Conservation (phyloP, 306 rosid genomes). For the Trifolium repens region DNA sequence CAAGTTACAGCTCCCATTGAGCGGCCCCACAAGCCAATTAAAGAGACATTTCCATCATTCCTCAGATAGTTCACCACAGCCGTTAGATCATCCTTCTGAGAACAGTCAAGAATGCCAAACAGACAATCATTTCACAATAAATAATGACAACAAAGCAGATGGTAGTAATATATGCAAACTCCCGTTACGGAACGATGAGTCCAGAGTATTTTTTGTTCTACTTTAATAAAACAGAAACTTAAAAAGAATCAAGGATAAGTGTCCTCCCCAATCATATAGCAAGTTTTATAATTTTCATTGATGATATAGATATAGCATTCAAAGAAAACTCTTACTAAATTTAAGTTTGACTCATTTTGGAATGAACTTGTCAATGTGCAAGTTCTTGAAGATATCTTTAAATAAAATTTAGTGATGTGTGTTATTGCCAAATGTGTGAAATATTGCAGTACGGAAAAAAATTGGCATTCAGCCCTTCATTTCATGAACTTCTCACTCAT, state of each 20-base stretch:
- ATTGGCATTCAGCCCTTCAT: slow-evolving; percentile 14
- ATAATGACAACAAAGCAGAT: slow-evolving; percentile 29
- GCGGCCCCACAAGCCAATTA: slow-evolving; percentile 99
- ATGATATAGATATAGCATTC: background rate
- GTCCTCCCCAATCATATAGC: background rate
- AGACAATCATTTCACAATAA: slow-evolving; percentile 39
- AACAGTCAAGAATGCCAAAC: slow-evolving; percentile 40
- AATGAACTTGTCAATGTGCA: background rate
- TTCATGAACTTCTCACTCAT: slow-evolving; percentile 2
- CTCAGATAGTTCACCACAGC: slow-evolving; percentile 89
- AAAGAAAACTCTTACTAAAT: background rate
- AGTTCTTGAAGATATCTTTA: slow-evolving; percentile 32
- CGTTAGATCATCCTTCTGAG: slow-evolving; percentile 88
- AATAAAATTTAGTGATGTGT: slow-evolving; percentile 18
- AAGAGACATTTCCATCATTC: slow-evolving; percentile 94
- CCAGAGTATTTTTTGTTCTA: background rate
- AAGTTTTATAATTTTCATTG: slow-evolving; percentile 18
- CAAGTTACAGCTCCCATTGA: slow-evolving; percentile 99
- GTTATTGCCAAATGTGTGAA: slow-evolving; percentile 9
- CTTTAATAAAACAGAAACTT: slow-evolving; percentile 8
- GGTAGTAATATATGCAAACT: slow-evolving; percentile 25
- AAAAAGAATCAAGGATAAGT: slow-evolving; percentile 2
- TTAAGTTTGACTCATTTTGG: slow-evolving; percentile 18
- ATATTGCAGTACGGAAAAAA: slow-evolving; percentile 17
- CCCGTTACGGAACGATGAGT: slow-evolving; percentile 16